Conservation (phyloP, 2,329 filamentous ascomycete species). For the Ceratocystis destructans region DNA sequence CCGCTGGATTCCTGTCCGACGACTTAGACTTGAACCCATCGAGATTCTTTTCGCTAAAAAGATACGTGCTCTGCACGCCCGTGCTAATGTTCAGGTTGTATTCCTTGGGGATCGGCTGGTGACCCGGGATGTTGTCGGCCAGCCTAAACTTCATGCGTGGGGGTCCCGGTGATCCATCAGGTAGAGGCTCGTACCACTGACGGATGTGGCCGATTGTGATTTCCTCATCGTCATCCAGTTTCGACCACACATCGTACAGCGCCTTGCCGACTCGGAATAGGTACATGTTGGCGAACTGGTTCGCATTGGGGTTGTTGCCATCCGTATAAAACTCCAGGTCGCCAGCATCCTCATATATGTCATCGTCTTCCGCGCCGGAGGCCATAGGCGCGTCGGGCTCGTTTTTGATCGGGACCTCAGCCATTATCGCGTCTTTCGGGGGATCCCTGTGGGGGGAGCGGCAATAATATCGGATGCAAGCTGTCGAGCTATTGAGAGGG, state of each 20-base stretch:
- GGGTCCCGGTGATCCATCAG: slow-evolving; percentile 20
- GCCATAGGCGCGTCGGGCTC: slow-evolving; percentile 32
- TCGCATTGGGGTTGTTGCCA: slow-evolving; percentile 25
- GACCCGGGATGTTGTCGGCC: slow-evolving; percentile 46
- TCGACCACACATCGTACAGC: slow-evolving; percentile 65
- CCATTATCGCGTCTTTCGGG: slow-evolving; percentile 9
- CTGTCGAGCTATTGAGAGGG: neutral
- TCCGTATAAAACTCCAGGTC: slow-evolving; percentile 43
- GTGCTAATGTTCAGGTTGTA: slow-evolving; percentile 64
- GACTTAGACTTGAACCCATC: slow-evolving; percentile 50
- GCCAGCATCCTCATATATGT: slow-evolving; percentile 49
- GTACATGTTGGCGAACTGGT: slow-evolving; percentile 38
- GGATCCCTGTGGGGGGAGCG: neutral
- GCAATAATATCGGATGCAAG: neutral
- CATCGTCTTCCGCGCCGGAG: slow-evolving; percentile 43
- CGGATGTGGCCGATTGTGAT: slow-evolving; percentile 67
- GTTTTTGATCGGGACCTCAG: slow-evolving; percentile 30
- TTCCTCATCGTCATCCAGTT: slow-evolving; percentile 64
- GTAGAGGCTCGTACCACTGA: slow-evolving; percentile 39
- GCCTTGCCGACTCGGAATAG: slow-evolving; percentile 66
- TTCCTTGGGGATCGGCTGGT: slow-evolving; percentile 69
- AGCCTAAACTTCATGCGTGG: slow-evolving; percentile 53
- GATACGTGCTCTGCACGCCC: slow-evolving; percentile 64
- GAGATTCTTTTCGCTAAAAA: slow-evolving; percentile 63
- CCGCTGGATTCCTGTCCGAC: slow-evolving; percentile 41